Evolutionary conservation across 2,329 filamentous ascomycete species (phyloP).

Genomic region (Periconia sp.): DNA sequence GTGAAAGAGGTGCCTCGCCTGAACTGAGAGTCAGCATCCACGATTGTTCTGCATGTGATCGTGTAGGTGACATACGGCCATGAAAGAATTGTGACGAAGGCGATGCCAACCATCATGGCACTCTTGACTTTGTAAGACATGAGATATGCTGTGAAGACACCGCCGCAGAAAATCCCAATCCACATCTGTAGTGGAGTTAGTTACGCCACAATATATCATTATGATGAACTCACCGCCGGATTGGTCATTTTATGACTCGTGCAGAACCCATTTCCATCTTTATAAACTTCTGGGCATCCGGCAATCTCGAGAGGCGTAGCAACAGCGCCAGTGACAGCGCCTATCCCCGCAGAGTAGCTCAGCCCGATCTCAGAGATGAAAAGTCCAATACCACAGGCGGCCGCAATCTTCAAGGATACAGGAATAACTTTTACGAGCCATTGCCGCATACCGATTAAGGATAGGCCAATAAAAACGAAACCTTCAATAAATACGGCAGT

Average conservation of each 20-base stretch:
- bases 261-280: slow-evolving; percentile 59
- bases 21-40: slow-evolving; percentile 16
- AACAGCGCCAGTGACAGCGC: slow-evolving; percentile 67
- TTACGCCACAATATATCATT: slow-evolving; percentile 7
- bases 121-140: slow-evolving; percentile 87
- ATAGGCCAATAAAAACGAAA: slow-evolving; percentile 79
- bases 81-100: slow-evolving; percentile 82
- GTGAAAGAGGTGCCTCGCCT: slow-evolving; percentile 70
- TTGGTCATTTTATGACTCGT: slow-evolving; percentile 75
- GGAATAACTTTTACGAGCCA: slow-evolving; percentile 85
- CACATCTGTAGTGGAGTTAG: slow-evolving; percentile 59
- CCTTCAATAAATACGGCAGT: slow-evolving; percentile 89
- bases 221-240: slow-evolving; percentile 54
- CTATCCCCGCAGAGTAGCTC: slow-evolving; percentile 80
- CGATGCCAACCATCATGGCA: slow-evolving; percentile 79
- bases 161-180: slow-evolving; percentile 85
- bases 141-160: slow-evolving; percentile 75
- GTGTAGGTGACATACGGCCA: slow-evolving; percentile 61
- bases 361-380: slow-evolving; percentile 76
- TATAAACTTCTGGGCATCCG: slow-evolving; percentile 65
- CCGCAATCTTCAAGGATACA: slow-evolving; percentile 81
- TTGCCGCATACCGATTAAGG: slow-evolving; percentile 78
- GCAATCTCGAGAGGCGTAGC: slow-evolving; percentile 72
- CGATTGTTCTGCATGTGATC: neutral
- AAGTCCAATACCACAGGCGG: slow-evolving; percentile 80